Percentiles rank a stretch among this genome's conserved stretches.
Conservation (phyloP, 495 filamentous ascomycete species). For the Penicillium cataractarum region DNA sequence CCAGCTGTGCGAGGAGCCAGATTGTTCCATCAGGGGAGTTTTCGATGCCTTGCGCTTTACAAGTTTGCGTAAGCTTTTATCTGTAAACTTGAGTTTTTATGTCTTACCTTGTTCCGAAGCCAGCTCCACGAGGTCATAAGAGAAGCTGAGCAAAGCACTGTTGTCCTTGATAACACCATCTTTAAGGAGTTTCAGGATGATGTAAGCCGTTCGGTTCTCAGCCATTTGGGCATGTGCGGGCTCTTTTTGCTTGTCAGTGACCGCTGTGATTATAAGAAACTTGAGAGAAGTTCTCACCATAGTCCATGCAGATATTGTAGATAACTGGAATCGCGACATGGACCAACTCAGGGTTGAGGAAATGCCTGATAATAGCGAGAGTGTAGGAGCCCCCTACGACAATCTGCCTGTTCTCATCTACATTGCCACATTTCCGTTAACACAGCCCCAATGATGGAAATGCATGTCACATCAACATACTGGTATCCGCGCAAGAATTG, state of each 20-base stretch:
- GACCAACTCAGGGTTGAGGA: slow-evolving; percentile 53
- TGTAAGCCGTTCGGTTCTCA: slow-evolving; percentile 54
- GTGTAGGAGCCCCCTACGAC: slow-evolving; percentile 63
- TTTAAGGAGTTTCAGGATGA: slow-evolving; percentile 42
- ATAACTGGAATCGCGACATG: slow-evolving; percentile 68
- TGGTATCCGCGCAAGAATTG: slow-evolving; percentile 81
- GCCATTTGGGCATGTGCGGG: slow-evolving; percentile 64
- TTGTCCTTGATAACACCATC: slow-evolving; percentile 37
- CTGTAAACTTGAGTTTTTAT: background rate
- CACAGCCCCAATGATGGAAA: background rate
- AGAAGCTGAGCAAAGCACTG: slow-evolving; percentile 40
- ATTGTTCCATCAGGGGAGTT: slow-evolving; percentile 47
- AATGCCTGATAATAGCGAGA: slow-evolving; percentile 54
- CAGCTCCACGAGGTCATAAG: slow-evolving; percentile 46
- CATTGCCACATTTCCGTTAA: slow-evolving; percentile 1
- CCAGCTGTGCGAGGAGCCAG: slow-evolving; percentile 40
- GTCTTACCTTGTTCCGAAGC: slow-evolving; percentile 45
- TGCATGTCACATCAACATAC: slow-evolving; percentile 44
- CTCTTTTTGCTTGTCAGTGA: slow-evolving; percentile 36
- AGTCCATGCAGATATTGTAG: slow-evolving; percentile 76
- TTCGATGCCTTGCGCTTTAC: slow-evolving; percentile 40
- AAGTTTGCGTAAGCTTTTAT: slow-evolving; percentile 7
- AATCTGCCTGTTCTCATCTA: slow-evolving; percentile 74
- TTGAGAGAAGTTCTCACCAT: slow-evolving; percentile 52
- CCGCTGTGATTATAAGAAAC: background rate